Conservation (phyloP, 768 basidiomycete species). For the Cantharellus cinnabarinus region DNA sequence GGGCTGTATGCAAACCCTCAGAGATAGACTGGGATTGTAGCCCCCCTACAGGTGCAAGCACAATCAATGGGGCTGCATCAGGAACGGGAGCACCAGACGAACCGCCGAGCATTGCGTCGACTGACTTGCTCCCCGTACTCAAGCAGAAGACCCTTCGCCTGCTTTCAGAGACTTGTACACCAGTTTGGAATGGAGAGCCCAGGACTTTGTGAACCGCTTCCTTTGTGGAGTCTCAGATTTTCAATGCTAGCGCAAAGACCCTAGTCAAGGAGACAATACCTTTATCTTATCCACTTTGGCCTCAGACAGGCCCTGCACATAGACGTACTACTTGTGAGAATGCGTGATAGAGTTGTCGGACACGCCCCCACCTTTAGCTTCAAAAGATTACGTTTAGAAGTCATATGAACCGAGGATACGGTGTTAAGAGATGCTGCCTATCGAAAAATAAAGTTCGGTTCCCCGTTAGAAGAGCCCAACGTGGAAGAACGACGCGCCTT, state of each 20-base stretch:
- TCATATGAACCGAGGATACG: constrained; percentile 76
- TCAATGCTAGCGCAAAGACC: neutral
- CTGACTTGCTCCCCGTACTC: constrained; percentile 83
- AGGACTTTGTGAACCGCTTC: constrained; percentile 80
- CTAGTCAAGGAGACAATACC: constrained; percentile 18
- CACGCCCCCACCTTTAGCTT: constrained; percentile 62
- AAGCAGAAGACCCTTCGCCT: constrained; percentile 61
- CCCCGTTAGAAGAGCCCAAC: constrained; percentile 9
- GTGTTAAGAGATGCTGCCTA: constrained; percentile 69
- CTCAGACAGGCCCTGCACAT: constrained; percentile 70
- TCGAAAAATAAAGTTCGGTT: neutral
- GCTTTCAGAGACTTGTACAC: constrained; percentile 75
- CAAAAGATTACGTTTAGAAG: constrained; percentile 67
- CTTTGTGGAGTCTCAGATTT: constrained; percentile 20
- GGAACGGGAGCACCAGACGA: constrained; percentile 8
- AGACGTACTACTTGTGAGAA: neutral
- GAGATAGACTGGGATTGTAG: constrained; percentile 85
- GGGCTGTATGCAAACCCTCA: constrained; percentile 33
- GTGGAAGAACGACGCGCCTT: constrained; percentile 32
- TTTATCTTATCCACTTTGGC: constrained; percentile 97
- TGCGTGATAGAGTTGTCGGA: neutral
- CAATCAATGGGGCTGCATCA: neutral
- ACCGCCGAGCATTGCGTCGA: constrained; percentile 81
- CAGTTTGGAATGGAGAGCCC: constrained; percentile 86
- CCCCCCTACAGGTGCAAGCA: constrained; percentile 34